A percentile compares a stretch with the other conserved stretches of the same genome.
Conservation (phyloP, 805 yeast species). For the Candida peoriensis region DNA sequence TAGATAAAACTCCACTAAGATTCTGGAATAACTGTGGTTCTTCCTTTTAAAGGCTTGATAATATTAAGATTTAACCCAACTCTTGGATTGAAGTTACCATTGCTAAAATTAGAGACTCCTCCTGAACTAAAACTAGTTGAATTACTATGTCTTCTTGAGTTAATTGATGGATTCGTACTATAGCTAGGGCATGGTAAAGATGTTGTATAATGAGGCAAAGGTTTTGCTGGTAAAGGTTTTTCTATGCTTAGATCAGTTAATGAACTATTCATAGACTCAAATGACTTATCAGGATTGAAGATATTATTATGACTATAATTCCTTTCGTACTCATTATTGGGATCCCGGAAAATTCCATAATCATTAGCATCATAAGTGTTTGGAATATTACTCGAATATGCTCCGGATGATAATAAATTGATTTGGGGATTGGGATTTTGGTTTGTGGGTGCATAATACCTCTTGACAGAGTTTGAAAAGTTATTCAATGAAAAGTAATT, state of each 20-base stretch:
- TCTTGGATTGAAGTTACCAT: constrained; percentile 13
- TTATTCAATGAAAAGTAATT: too few species aligned
- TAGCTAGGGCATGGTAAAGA: too few species aligned
- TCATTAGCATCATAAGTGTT: not conserved
- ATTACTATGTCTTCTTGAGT: not conserved
- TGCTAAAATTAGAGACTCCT: constrained; percentile 1
- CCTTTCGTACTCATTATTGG: too few species aligned
- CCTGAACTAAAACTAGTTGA: too few species aligned
- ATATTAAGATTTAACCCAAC: constrained; percentile 53
- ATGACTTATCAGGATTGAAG: not conserved
- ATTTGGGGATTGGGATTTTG: not conserved
- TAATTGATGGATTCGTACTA: not conserved
- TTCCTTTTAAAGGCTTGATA: constrained; percentile 56
- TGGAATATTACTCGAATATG: not conserved
- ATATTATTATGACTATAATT: too few species aligned
- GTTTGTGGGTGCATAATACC: constrained; percentile 1
- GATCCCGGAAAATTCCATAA: not conserved
- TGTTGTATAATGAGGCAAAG: too few species aligned
- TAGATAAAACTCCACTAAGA: constrained; percentile 4
- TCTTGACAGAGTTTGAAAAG: not conserved
- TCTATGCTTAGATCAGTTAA: not conserved
- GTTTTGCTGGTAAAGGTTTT: not conserved
- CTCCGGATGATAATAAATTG: too few species aligned
- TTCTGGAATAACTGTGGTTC: constrained; percentile 4
- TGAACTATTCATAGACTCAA: not conserved